phyloP scores from a whole-genome alignment of 352 stramenopile genomes.

The Halophytophthora polymorphica region DNA sequence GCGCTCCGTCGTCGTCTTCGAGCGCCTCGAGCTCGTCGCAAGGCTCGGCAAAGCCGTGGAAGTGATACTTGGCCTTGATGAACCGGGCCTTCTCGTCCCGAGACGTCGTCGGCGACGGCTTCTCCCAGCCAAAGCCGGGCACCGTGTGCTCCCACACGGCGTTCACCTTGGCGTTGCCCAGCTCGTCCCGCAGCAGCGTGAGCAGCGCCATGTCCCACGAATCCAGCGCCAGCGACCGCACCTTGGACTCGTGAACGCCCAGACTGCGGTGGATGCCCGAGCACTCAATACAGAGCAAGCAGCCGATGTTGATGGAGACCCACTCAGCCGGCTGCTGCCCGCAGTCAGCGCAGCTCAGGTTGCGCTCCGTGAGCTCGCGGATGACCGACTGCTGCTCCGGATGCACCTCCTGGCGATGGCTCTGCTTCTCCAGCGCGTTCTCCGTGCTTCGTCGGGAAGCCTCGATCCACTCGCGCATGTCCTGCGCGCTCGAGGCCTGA shows the following conservation, averaged over 20 bases:
- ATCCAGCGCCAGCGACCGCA: slow-evolving; percentile 89
- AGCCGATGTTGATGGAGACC: slow-evolving; percentile 96
- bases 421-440: slow-evolving; percentile 79
- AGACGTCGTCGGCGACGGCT: slow-evolving; percentile 38
- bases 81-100: slow-evolving; percentile 76
- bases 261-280: slow-evolving; percentile 95
- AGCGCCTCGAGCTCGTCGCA: slow-evolving; percentile 18
- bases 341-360: slow-evolving; percentile 69
- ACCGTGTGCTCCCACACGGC: slow-evolving; percentile 61
- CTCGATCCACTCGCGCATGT: slow-evolving; percentile 84
- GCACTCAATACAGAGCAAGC: slow-evolving; percentile 96
- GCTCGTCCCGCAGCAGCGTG: slow-evolving; percentile 51
- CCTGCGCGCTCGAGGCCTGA: slow-evolving; percentile 66
- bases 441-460: slow-evolving; percentile 76
- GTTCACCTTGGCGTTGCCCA: slow-evolving; percentile 76
- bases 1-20: slow-evolving; percentile 19
- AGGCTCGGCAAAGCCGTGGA: slow-evolving; percentile 59
- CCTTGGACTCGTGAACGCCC: slow-evolving; percentile 96
- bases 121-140: slow-evolving; percentile 42
- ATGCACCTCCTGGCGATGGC: slow-evolving; percentile 78
- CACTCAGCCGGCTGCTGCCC: slow-evolving; percentile 87
- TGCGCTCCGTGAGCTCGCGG: slow-evolving; percentile 53
- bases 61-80: slow-evolving; percentile 87
- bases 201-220: slow-evolving; percentile 85
- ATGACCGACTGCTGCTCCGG: slow-evolving; percentile 74